Evolutionary conservation across 352 stramenopile genomes (phyloP).

Genomic region (Poterioochromonas sp.): DNA sequence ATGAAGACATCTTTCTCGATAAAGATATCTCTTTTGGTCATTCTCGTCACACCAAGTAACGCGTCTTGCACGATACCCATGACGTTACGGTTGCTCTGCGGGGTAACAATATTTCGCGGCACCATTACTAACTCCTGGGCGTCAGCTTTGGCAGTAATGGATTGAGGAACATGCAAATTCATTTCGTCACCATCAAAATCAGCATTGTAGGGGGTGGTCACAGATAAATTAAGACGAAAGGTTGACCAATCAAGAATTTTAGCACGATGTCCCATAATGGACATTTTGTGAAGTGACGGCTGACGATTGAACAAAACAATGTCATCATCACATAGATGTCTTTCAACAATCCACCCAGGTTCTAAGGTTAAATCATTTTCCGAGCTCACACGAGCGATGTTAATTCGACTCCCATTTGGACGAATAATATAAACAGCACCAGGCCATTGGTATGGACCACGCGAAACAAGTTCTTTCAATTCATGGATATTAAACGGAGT

Average conservation of each 20-base stretch:
- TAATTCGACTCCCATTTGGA: constrained; percentile 89
- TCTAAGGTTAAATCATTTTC: constrained; percentile 77
- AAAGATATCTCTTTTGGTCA: constrained; percentile 96
- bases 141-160: constrained; percentile 89
- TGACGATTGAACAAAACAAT: constrained; percentile 99
- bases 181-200: constrained; percentile 99
- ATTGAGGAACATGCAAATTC: constrained; percentile 94
- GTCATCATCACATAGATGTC: constrained; percentile 94
- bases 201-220: constrained; percentile 97
- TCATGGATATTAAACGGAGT: constrained; percentile 95
- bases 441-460: constrained; percentile 88
- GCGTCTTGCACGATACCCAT: constrained; percentile 98
- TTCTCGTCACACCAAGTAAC: constrained; percentile 88
- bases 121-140: constrained; percentile 96
- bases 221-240: constrained; percentile 96
- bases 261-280: constrained; percentile 97
- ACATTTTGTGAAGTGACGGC: constrained; percentile 99
- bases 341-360: constrained; percentile 95
- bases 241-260: constrained; percentile 99
- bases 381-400: constrained; percentile 83
- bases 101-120: constrained; percentile 94
- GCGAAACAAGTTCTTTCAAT: constrained; percentile 87
- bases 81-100: constrained; percentile 94
- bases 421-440: constrained; percentile 97
- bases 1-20: constrained; percentile 93